Percentiles rank a stretch among this genome's conserved stretches.
Evolutionary conservation across 805 yeast species (phyloP).

Genomic region (Kodamaea nitidulidarum): DNA sequence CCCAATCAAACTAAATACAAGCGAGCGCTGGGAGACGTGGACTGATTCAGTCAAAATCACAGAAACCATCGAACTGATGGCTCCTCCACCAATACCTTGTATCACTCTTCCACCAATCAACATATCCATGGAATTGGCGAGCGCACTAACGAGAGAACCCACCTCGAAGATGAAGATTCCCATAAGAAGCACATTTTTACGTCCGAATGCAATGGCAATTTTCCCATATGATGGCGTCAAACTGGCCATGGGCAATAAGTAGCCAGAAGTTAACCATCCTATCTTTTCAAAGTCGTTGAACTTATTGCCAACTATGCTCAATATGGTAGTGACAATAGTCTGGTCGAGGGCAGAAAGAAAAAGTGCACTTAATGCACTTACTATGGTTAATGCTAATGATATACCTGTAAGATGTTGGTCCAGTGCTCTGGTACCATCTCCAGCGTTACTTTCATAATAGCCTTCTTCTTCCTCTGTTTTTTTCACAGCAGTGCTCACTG

Average conservation of each 20-base stretch:
- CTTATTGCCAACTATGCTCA: conserved; percentile 46
- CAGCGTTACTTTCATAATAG: conserved; percentile 37
- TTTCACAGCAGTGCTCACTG: background rate
- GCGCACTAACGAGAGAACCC: conserved; percentile 60
- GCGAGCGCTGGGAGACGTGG: conserved; percentile 38
- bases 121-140: conserved; percentile 51
- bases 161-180: conserved; percentile 54
- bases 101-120: conserved; percentile 69
- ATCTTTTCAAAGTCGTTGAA: conserved; percentile 48
- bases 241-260: conserved; percentile 49
- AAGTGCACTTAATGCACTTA: conserved; percentile 27
- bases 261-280: conserved; percentile 59
- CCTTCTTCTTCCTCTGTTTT: conserved; percentile 14
- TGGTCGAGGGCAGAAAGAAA: conserved; percentile 52
- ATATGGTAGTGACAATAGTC: conserved; percentile 52
- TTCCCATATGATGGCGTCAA: conserved; percentile 57
- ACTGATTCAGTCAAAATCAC: conserved; percentile 56
- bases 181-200: conserved; percentile 45
- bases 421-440: conserved; percentile 36
- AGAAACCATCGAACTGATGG: conserved; percentile 53
- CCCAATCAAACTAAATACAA: conserved; percentile 36
- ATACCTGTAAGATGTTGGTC: conserved; percentile 34
- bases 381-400: conserved; percentile 21
- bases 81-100: conserved; percentile 71
- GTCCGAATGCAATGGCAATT: conserved; percentile 52